Conservation (phyloP, 225 moss, liverwort and hornwort species). For the Takakia lepidozioides region DNA sequence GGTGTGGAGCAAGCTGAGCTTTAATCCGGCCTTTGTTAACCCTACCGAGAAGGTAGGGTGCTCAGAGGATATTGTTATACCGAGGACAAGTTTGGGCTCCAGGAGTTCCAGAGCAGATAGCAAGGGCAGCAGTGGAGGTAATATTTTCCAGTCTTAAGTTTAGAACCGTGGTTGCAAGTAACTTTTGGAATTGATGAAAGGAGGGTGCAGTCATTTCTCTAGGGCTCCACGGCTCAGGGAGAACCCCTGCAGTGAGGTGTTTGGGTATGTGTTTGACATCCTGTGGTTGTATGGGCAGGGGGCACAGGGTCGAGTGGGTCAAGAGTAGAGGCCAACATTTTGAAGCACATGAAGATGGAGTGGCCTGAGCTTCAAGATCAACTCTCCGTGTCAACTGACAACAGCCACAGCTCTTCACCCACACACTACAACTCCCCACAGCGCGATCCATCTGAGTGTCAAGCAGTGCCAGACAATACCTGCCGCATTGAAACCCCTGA, state of each 20-base stretch:
- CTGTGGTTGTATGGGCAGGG: conserved; percentile 14
- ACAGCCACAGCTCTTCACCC: conserved; percentile 58
- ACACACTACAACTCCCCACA: conserved; percentile 57
- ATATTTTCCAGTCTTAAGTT: too few relatives aligned
- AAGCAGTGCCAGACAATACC: conserved; percentile 15
- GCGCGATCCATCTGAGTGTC: conserved; percentile 28
- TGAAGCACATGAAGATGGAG: conserved; percentile 61
- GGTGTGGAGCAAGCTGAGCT: conserved; percentile 42
- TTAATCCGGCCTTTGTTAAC: conserved; percentile 43
- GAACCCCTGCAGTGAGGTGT: too few relatives aligned
- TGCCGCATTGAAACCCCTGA: conserved; percentile 1
- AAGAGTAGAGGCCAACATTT: conserved; percentile 71
- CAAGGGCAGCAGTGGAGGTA: conserved; percentile 16
- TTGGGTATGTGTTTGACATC: too few relatives aligned
- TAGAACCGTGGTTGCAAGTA: too few relatives aligned
- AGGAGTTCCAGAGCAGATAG: conserved; percentile 35
- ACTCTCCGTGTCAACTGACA: conserved; percentile 51
- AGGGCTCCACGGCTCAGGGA: too few relatives aligned
- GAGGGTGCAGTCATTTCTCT: too few relatives aligned
- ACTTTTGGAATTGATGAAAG: too few relatives aligned
- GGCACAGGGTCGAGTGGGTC: conserved; percentile 54
- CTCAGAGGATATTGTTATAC: conserved; percentile 12
- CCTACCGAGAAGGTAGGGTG: conserved; percentile 51
- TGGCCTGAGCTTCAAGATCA: conserved; percentile 58
- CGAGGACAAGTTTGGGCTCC: conserved; percentile 28